Percentiles rank a stretch among this genome's conserved stretches.
Evolutionary conservation across 2,329 filamentous ascomycete species (phyloP).

Genomic region (Hypoxylon sp.): DNA sequence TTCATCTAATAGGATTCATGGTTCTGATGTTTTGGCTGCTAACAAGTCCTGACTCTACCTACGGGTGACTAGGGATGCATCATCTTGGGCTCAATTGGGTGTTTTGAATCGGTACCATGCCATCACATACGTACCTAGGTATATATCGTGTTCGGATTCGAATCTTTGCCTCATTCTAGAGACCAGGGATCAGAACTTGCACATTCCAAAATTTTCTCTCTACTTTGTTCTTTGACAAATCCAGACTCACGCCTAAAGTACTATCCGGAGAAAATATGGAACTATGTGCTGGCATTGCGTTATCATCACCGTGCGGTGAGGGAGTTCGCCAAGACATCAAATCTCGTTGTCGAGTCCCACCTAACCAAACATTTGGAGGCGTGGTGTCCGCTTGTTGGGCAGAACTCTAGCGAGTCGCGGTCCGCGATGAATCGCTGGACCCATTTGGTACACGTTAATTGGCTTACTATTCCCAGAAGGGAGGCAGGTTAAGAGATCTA

Average conservation of each 20-base stretch:
- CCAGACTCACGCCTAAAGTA: not conserved
- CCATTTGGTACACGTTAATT: conserved; percentile 26
- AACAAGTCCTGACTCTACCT: not conserved
- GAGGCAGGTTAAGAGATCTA: conserved; percentile 27
- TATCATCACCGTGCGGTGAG: conserved; percentile 25
- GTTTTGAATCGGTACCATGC: not conserved
- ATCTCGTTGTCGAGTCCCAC: conserved; percentile 35
- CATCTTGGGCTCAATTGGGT: not conserved
- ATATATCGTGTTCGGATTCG: not conserved
- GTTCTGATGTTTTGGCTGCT: not conserved
- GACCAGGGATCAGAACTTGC: not conserved
- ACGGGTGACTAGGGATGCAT: not conserved
- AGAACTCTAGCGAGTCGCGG: conserved; percentile 15
- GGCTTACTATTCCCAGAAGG: conserved; percentile 31
- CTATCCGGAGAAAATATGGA: not conserved
- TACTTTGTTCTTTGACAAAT: not conserved
- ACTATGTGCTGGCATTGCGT: conserved; percentile 30
- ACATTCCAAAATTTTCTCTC: not conserved
- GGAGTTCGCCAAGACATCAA: conserved; percentile 36
- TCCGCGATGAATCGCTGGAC: conserved; percentile 12
- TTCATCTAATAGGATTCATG: not conserved
- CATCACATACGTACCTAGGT: not conserved
- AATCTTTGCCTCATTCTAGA: not conserved
- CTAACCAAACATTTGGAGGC: conserved; percentile 21
- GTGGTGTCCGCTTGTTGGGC: conserved; percentile 37